These are phyloP conservation scores for Neurospora sp. DNA, from an alignment of 495 filamentous ascomycete genomes.

Conservation along the genomic window DNA sequence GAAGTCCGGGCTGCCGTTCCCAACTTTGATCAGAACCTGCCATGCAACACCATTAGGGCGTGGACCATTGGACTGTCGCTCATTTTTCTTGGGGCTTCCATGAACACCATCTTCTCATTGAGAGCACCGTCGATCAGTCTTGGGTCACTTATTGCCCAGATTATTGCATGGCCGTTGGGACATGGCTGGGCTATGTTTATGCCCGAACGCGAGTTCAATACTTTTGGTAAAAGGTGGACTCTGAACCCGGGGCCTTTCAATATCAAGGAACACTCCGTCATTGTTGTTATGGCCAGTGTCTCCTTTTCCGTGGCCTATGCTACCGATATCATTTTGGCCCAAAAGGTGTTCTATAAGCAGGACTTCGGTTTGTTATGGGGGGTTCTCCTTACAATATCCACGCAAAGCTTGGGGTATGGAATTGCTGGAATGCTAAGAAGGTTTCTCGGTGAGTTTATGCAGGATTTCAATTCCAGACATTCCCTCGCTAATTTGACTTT, in stretches of 20 bases:
- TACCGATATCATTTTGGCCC: constrained; percentile 59
- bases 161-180: constrained; percentile 62
- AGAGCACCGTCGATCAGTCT: constrained; percentile 56
- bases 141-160: constrained; percentile 57
- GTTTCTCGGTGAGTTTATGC: constrained; percentile 31
- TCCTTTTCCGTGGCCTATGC: constrained; percentile 55
- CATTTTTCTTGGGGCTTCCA: constrained; percentile 52
- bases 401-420: constrained; percentile 65
- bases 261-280: constrained; percentile 70
- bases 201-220: constrained; percentile 41
- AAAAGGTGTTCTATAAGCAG: constrained; percentile 56
- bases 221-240: constrained; percentile 46
- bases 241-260: constrained; percentile 70
- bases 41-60: constrained; percentile 61
- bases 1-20: constrained; percentile 55
- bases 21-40: constrained; percentile 54
- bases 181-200: constrained; percentile 39
- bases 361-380: constrained; percentile 59
- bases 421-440: constrained; percentile 55
- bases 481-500: background rate
- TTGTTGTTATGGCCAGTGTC: constrained; percentile 63
- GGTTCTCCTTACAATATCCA: constrained; percentile 57
- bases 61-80: constrained; percentile 62
- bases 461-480: background rate
- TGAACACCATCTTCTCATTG: constrained; percentile 65